Evolutionary conservation across 139 green algal genomes (phyloP).

Genomic region (Auxenochlorella pyrenoidosa): DNA sequence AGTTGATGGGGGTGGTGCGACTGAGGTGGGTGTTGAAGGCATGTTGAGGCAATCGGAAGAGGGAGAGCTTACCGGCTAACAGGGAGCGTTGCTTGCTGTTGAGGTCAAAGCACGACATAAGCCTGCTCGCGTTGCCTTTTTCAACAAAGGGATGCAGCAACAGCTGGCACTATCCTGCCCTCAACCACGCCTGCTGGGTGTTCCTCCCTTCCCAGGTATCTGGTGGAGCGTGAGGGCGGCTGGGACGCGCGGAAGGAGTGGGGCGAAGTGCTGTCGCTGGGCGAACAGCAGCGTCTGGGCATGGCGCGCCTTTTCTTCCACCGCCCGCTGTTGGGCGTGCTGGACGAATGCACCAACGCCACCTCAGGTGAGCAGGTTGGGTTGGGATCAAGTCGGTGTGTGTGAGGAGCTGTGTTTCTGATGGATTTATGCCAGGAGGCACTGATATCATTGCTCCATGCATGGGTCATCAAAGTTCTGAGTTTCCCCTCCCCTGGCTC

Average conservation of each 20-base stretch:
- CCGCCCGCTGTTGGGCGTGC: conserved; percentile 64
- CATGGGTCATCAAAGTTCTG: too few relatives aligned
- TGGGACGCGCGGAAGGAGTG: conserved; percentile 65
- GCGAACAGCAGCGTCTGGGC: conserved; percentile 84
- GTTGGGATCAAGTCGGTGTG: neutral
- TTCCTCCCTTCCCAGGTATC: conserved; percentile 39
- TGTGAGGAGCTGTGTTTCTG: neutral
- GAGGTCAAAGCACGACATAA: neutral
- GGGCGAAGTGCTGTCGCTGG: conserved; percentile 76
- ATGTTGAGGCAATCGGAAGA: too few relatives aligned
- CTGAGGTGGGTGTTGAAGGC: conserved; percentile 35
- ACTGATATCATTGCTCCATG: too few relatives aligned
- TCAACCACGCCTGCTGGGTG: neutral
- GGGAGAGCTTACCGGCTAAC: too few relatives aligned
- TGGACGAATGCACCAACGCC: conserved; percentile 86
- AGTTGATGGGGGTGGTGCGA: conserved; percentile 62
- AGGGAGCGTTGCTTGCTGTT: too few relatives aligned
- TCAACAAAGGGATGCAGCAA: too few relatives aligned
- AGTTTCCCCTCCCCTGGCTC: neutral
- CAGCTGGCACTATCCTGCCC: too few relatives aligned
- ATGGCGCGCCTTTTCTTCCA: conserved; percentile 87
- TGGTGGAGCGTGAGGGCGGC: conserved; percentile 75
- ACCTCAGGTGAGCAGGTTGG: conserved; percentile 45
- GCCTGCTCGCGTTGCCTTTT: neutral
- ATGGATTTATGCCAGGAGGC: too few relatives aligned